phyloP scores from a whole-genome alignment of 2,329 filamentous ascomycete species.

The Diaporthe capsici region DNA sequence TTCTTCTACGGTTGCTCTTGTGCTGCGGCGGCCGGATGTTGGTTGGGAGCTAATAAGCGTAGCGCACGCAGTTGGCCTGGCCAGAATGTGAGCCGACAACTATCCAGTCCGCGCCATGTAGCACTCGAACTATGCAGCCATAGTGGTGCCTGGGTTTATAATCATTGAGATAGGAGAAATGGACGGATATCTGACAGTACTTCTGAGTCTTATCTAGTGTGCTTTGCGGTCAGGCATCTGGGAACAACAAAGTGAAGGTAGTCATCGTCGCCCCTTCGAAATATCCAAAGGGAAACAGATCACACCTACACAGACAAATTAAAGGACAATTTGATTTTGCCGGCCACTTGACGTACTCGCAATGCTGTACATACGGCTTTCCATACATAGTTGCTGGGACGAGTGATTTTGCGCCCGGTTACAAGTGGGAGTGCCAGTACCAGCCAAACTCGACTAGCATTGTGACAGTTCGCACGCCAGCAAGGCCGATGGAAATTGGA shows the following conservation, averaged over 20 bases:
- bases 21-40: background rate
- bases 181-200: no score
- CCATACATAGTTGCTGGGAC: background rate
- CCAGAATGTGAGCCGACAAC: background rate
- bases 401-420: background rate
- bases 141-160: no score
- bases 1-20: background rate
- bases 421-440: no score
- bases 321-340: no score
- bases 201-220: no score
- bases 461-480: background rate
- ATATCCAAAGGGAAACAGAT: background rate
- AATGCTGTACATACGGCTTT: background rate
- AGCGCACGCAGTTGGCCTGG: background rate
- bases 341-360: no score
- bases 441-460: background rate
- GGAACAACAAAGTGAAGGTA: no score
- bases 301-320: background rate
- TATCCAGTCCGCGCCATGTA: background rate
- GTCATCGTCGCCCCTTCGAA: no score
- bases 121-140: background rate
- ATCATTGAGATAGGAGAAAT: no score
- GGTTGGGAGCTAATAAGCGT: background rate
- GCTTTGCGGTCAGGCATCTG: no score
- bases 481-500: background rate